Percentiles rank a stretch among this genome's conserved stretches.
These are phyloP conservation scores for Amesomyces nigricolor DNA, from an alignment of 2,329 filamentous ascomycete genomes.

Conservation along the genomic window DNA sequence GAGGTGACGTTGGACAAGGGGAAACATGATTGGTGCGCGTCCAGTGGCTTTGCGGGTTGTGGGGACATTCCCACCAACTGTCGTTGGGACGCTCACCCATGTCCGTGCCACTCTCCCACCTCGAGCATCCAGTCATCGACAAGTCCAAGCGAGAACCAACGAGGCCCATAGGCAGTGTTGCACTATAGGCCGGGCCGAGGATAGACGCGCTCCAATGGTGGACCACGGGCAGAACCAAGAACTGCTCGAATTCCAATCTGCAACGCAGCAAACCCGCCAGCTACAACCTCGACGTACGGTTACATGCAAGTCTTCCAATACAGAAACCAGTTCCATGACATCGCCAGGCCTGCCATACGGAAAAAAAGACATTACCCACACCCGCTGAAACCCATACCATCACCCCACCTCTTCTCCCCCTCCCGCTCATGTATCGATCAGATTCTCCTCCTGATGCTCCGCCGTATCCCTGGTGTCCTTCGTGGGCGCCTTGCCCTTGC, in stretches of 20 bases:
- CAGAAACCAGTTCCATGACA: neutral
- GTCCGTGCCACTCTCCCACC: neutral
- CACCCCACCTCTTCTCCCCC: neutral
- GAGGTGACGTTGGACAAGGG: neutral
- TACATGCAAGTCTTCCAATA: slow-evolving; percentile 22
- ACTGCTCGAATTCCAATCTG: slow-evolving; percentile 25
- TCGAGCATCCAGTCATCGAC: no score
- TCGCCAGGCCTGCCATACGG: neutral
- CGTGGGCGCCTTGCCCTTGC: slow-evolving; percentile 48
- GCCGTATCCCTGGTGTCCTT: slow-evolving; percentile 31
- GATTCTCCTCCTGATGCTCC: slow-evolving; percentile 31
- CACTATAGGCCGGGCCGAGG: neutral
- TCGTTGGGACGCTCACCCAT: neutral
- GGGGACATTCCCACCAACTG: neutral
- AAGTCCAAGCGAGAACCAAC: neutral
- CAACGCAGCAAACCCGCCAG: slow-evolving; percentile 14
- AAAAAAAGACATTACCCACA: neutral
- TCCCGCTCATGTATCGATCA: slow-evolving; percentile 33
- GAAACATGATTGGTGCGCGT: slow-evolving; percentile 7
- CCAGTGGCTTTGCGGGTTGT: neutral
- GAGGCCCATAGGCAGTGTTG: neutral
- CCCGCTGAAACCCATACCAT: neutral
- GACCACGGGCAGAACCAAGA: neutral
- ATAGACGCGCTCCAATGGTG: slow-evolving; percentile 5
- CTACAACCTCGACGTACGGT: slow-evolving; percentile 14